Percentiles rank a stretch among this genome's conserved stretches.
Conservation (phyloP, 768 basidiomycete species). For the Podaxis sp. region DNA sequence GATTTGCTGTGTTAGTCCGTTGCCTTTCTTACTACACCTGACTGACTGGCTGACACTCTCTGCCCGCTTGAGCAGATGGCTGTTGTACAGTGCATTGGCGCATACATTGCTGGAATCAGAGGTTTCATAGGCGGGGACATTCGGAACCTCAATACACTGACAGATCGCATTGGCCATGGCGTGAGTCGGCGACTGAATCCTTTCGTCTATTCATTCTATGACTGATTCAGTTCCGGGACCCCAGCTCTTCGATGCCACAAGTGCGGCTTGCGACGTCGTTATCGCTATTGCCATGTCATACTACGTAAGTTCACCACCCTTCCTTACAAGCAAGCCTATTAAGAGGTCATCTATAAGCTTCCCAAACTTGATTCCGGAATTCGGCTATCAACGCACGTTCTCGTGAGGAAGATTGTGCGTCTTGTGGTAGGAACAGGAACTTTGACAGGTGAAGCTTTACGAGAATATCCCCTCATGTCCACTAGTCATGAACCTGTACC, state of each 20-base stretch:
- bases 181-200: constrained; percentile 1
- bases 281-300: constrained; percentile 17
- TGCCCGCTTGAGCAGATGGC: neutral
- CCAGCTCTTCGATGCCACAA: neutral
- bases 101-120: neutral
- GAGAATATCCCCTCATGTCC: neutral
- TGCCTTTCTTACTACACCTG: neutral
- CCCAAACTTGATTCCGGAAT: constrained; percentile 7
- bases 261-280: neutral
- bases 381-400: constrained; percentile 4
- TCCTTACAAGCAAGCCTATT: neutral
- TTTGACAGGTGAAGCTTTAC: constrained; percentile 11
- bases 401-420: constrained; percentile 13
- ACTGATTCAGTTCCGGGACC: neutral
- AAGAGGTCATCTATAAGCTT: neutral
- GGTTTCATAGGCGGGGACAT: neutral
- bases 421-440: constrained; percentile 16
- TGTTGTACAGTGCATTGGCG: neutral
- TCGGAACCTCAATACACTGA: neutral
- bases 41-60: neutral
- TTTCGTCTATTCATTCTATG: neutral
- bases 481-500: neutral
- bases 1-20: constrained; percentile 3
- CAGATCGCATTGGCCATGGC: constrained; percentile 5
- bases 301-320: constrained; percentile 11